Evolutionary conservation across 768 basidiomycete genomes (phyloP), one percentile per base, ranked within the genome.

Genomic region (Amanita polypyramis): DNA sequence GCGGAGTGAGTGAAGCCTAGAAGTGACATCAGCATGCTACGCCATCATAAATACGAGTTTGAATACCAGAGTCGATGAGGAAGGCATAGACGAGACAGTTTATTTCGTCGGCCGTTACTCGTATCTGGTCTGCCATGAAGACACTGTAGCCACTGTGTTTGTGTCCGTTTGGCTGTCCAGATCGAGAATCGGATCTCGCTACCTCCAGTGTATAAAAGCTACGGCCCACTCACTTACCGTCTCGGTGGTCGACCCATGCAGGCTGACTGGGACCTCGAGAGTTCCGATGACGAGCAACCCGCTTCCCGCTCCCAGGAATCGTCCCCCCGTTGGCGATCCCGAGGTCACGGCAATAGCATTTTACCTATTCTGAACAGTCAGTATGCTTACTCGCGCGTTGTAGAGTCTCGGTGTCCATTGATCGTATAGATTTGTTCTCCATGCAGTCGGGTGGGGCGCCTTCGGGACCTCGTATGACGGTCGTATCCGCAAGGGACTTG

Each of bases 31-130:
- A 36, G 47, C 51, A 56, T 54, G 12, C 17, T 30, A 45, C 12
- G 14, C 42, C 41, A 39, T 46, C 27, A 21, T 11, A 34, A 32
- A 9, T 11, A 20, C n/a, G 29, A 25, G 41, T n/a, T 45, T 47
- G 43, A 33, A 42, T 54, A 86, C 88, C 88, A 27, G 86, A 88
- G 56, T 92, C 89, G 54, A 81, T 71, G 54, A 92, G 78, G 58
- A 90, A 92, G 1, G 89, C 75, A 62, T 91, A 80, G 40, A 92
- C 82, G 52, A 91, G 76, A 57, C 82, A 86, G 60, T 92, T 92
- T 51, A 92, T 72, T 60, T 91, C 85, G 54, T 90, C 87, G 32
- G 87, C 82, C 34, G 80, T 77, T 53, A 89, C 82, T 27, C 73
- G 72, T 41, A 84, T 73, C 43, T 74, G 72, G 19, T 41, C 47